Evolutionary conservation across 1,284 basidiomycete species (phyloP), one percentile per base, ranked within the genome.

Genomic region (Pascua sp.): DNA sequence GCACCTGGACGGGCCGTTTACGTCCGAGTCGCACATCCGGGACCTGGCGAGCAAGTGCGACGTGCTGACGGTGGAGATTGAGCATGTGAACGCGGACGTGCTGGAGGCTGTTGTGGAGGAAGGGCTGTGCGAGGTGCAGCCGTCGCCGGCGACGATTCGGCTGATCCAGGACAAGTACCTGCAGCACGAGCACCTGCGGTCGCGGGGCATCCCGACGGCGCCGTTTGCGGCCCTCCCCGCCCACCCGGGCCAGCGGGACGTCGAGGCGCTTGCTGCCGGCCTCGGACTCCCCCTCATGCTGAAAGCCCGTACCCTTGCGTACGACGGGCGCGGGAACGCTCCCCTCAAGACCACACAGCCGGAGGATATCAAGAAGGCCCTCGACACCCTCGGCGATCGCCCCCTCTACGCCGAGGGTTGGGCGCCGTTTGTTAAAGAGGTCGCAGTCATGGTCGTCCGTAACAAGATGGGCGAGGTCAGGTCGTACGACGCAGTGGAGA

Each of bases 361-460:
- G 4, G 72, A 77, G 13, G 81, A 88, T 53, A 71, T 81, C 54
- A 69, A 80, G 37, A 80, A 84, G 12, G 91, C 91, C 0, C 83
- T 97, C 48, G 69, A 82, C 0, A 80, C 83, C 10, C 82, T 94
- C 12, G 81, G 85, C 52, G 75, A 78, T 55, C 83, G 76, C 83
- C 39, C 80, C 10, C 79, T 98, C 5, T 99, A 98, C 68, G 95
- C 91, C 0, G 95, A 99, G 75, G 89, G 88, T 68, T 96, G 91
- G 87, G 90, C 94, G 0, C 85, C 87, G 0, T 98, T 98, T 68
- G 80, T 81, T 41, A 88, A 88, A 69, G 95, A 98, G 76, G 87
- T 98, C 36, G 93, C 95, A 0, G 94, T 98, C 47, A 97, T 99
- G 90, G 96, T 98, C 12, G 94, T 98, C 2, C 86, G 91, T 32